Evolutionary conservation across 2,329 filamentous ascomycete species (phyloP), one percentile per base, ranked within the genome.

Genomic region (Phyllosticta paracitricarpa): DNA sequence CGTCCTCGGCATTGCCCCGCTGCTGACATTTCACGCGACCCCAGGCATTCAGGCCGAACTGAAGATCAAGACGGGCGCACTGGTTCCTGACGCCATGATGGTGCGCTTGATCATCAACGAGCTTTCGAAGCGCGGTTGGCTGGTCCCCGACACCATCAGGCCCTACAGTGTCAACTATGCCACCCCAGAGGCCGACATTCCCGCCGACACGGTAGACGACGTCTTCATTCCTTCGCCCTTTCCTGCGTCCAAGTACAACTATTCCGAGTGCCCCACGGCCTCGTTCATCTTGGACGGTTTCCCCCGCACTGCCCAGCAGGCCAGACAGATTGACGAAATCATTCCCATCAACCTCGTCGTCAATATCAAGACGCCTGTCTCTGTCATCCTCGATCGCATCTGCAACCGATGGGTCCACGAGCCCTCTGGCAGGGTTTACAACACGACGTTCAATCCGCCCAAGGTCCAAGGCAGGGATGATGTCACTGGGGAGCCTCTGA

Each of bases 271-370:
- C 64, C 89, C 91, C 0, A 79, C 84, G 0, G 91, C 91, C 8
- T 96, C 91, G 0, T 97, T 97, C 74, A 89, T 99, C 65, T 87
- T 99, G 59, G 94, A 99, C 72, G 94, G 94, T 17, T 99, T 97
- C 75, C 94, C 94, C 2, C 88, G 94, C 66, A 99, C 90, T 6
- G 88, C 89, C 0, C 72, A 79, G 2, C 94, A 99, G 76, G 94
- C 92, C 28, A 74, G 77, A 52, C 86, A 86, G 62, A 82, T 97
- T 56, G 91, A 96, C 71, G 77, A 79, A 54, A 81, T 97, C 35
- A 84, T 97, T 33, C 91, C 93, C n/a, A 92, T 99, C 73, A 99
- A 99, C 75, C 83, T 97, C 64, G 94, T 91, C 56, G 87, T 97
- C 63, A 91, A 89, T 61, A 81, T 97, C 67, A 83, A 88, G 70